These are phyloP conservation scores for Eustoma russellianum DNA, from an alignment of 257 asterid species.

Conservation along the genomic window DNA sequence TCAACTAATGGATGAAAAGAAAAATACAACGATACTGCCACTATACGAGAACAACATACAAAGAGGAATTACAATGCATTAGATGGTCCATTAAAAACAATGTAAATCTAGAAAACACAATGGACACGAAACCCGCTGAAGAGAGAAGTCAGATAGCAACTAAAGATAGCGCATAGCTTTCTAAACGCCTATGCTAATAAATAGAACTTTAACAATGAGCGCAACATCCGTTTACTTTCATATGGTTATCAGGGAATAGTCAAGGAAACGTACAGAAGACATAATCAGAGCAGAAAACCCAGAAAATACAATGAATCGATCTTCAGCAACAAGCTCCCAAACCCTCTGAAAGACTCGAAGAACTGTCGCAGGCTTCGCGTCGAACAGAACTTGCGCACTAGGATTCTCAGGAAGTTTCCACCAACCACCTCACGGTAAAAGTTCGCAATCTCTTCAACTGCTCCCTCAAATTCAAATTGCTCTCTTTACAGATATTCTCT, in stretches of 20 bases:
- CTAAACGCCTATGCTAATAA: no score
- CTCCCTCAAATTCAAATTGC: slow-evolving; percentile 25
- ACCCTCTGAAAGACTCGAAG: slow-evolving; percentile 58
- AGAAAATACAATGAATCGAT: slow-evolving; percentile 69
- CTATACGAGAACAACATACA: no score
- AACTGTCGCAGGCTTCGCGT: slow-evolving; percentile 88
- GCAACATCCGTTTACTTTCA: no score
- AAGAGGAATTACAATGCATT: background rate
- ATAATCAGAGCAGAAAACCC: slow-evolving; percentile 68
- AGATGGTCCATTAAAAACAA: background rate
- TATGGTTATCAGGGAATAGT: background rate
- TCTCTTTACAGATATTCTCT: slow-evolving; percentile 11
- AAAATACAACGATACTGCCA: no score
- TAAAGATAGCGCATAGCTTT: no score
- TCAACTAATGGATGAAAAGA: background rate
- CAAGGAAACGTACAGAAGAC: slow-evolving; percentile 66
- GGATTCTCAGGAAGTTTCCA: slow-evolving; percentile 49
- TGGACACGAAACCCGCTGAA: no score
- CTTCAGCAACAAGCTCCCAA: slow-evolving; percentile 82
- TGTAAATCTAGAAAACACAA: no score
- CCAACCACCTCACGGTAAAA: slow-evolving; percentile 87
- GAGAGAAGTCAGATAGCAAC: no score
- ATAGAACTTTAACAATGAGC: no score
- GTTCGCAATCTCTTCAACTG: slow-evolving; percentile 41
- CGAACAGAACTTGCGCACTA: slow-evolving; percentile 34